These are phyloP conservation scores for Ganoderma resinaceum DNA, from an alignment of 1,284 basidiomycete genomes.

Conservation along the genomic window DNA sequence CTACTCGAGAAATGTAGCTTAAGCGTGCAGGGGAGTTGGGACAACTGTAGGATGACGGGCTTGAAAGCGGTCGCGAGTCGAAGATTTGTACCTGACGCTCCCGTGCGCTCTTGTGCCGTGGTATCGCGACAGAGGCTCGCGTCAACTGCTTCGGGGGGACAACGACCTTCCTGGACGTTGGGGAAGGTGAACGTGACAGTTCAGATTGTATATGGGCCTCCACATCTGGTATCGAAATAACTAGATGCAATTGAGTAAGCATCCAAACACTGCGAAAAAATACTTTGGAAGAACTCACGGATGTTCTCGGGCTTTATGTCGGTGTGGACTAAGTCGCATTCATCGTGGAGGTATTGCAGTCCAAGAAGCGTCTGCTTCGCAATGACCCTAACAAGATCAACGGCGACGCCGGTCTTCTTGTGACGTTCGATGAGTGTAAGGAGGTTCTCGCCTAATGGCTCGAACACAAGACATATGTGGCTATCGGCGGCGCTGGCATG, in stretches of 20 bases:
- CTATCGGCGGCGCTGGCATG: conserved; percentile 67
- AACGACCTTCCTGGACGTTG: conserved; percentile 74
- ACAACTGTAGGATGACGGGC: conserved; percentile 47
- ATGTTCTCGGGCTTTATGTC: conserved; percentile 96
- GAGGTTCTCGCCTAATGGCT: conserved; percentile 90
- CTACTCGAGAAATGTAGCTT: conserved; percentile 44
- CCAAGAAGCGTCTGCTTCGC: conserved; percentile 86
- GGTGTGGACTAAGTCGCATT: conserved; percentile 88
- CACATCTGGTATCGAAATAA: conserved; percentile 79
- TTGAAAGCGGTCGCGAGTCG: conserved; percentile 73
- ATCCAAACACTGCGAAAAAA: background rate
- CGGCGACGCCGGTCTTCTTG: conserved; percentile 86
- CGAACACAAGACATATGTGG: conserved; percentile 92
- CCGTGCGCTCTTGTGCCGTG: conserved; percentile 52
- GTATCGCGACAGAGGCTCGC: conserved; percentile 66
- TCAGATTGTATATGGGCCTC: conserved; percentile 74
- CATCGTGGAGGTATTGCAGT: conserved; percentile 90
- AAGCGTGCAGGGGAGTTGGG: conserved; percentile 48
- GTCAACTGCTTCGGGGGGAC: conserved; percentile 63
- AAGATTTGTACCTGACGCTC: conserved; percentile 79
- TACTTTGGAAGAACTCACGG: conserved; percentile 55
- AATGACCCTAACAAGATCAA: conserved; percentile 83
- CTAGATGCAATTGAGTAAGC: conserved; percentile 45
- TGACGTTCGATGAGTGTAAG: conserved; percentile 86
- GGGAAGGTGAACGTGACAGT: conserved; percentile 68